phyloP scores from a whole-genome alignment of 1,284 basidiomycete genomes.

The Austroboletus novae-zelandiae region DNA sequence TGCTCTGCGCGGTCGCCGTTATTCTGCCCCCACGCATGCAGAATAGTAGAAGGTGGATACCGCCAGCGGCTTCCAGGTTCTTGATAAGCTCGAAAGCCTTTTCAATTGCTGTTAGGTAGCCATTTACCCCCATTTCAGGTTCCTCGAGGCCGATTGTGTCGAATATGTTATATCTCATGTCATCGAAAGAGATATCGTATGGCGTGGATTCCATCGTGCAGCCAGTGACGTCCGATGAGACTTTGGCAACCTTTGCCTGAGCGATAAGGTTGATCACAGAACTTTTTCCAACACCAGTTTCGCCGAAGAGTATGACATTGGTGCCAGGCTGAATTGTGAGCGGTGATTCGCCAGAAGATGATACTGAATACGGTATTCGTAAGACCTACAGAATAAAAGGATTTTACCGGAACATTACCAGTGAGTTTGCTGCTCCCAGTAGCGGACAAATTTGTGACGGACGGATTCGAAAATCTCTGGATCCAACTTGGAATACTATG shows the following conservation, averaged over 20 bases:
- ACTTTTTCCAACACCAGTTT: constrained; percentile 35
- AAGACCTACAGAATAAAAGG: constrained; percentile 1
- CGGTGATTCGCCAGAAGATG: not conserved
- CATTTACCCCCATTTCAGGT: constrained; percentile 28
- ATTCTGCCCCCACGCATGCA: constrained; percentile 39
- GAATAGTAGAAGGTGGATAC: constrained; percentile 40
- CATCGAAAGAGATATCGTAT: constrained; percentile 22
- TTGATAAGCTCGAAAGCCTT: constrained; percentile 35
- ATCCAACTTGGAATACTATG: no score
- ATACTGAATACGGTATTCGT: constrained; percentile 7
- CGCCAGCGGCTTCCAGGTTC: constrained; percentile 28
- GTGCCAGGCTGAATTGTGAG: not conserved
- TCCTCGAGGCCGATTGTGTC: constrained; percentile 45
- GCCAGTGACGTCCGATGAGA: constrained; percentile 29
- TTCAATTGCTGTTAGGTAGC: constrained; percentile 33
- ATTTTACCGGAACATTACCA: constrained; percentile 13
- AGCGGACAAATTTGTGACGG: not conserved
- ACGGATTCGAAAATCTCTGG: not conserved
- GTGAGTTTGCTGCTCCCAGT: not conserved
- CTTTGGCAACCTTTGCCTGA: constrained; percentile 19
- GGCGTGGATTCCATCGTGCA: constrained; percentile 32
- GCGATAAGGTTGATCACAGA: constrained; percentile 36
- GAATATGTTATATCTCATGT: constrained; percentile 27
- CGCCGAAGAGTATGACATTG: constrained; percentile 33
- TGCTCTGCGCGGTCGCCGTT: constrained; percentile 32